Evolutionary conservation across 306 rosid genomes (phyloP).

Genomic region (Cicer bijugum): DNA sequence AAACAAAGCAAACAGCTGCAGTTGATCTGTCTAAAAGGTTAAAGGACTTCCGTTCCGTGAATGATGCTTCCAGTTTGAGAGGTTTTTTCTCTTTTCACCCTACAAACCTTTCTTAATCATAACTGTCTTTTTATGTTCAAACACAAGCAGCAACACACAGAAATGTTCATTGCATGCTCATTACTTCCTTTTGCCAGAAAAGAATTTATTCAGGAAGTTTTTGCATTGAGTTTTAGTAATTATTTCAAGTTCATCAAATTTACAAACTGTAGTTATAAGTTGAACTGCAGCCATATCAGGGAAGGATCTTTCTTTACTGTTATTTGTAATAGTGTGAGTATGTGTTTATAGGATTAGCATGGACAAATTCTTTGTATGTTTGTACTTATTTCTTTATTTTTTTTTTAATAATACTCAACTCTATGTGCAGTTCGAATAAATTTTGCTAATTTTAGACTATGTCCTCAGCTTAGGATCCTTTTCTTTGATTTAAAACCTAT

Average conservation of each 20-base stretch:
- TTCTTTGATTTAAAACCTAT: conserved; percentile 14
- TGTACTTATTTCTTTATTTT: background rate
- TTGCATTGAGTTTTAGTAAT: background rate
- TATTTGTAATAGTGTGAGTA: background rate
- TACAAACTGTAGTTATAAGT: conserved; percentile 9
- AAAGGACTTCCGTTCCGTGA: conserved; percentile 76
- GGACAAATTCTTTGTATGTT: conserved; percentile 5
- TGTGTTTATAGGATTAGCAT: background rate
- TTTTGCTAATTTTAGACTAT: background rate
- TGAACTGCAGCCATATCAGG: background rate
- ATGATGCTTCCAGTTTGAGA: conserved; percentile 88
- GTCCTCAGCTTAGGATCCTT: conserved; percentile 6
- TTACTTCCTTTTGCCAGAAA: conserved; percentile 10
- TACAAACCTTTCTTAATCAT: conserved; percentile 1
- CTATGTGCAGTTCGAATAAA: background rate
- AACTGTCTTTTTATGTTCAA: conserved; percentile 9
- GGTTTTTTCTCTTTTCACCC: conserved; percentile 52
- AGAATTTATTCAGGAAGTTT: conserved; percentile 1
- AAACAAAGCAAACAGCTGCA: conserved; percentile 78
- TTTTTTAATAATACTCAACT: background rate
- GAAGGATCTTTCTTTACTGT: background rate
- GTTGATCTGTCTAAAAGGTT: conserved; percentile 91
- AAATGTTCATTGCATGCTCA: conserved; percentile 23
- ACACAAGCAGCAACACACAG: conserved; percentile 4
- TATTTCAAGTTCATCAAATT: background rate